Conservation (phyloP, 148 eudicot genomes). For the Rhododendron ovatum region DNA sequence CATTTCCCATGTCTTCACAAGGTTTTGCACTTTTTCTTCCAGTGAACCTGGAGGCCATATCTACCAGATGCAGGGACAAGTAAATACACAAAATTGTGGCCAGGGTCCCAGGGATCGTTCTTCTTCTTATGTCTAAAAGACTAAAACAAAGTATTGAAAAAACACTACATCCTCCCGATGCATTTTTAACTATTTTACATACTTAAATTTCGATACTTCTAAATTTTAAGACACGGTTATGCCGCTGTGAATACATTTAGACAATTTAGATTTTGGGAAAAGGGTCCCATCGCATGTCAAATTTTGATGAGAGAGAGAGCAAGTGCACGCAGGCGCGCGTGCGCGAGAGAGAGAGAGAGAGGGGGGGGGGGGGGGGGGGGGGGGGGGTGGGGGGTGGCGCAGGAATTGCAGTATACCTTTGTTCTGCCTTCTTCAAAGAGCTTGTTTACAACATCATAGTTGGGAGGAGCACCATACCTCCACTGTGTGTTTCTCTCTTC, state of each 20-base stretch:
- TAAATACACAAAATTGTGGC: not conserved
- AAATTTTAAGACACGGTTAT: not conserved
- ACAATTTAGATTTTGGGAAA: not conserved
- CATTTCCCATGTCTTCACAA: constrained; percentile 83
- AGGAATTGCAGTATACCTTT: constrained; percentile 23
- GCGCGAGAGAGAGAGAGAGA: too few relatives aligned
- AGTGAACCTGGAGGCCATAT: constrained; percentile 67
- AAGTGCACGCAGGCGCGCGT: too few relatives aligned
- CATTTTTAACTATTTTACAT: too few relatives aligned
- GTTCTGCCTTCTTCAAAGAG: constrained; percentile 85
- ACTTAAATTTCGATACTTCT: too few relatives aligned
- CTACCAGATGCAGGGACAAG: constrained; percentile 10
- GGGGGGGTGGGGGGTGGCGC: too few relatives aligned
- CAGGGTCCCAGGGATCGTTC: too few relatives aligned
- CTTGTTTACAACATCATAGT: constrained; percentile 54
- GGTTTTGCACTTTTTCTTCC: constrained; percentile 71
- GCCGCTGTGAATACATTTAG: not conserved
- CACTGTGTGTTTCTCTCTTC: constrained; percentile 54
- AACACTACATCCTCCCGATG: not conserved
- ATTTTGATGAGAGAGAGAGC: not conserved
- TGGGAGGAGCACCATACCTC: constrained; percentile 63
- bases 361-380: not conserved
- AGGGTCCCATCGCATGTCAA: too few relatives aligned
- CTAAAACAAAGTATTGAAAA: too few relatives aligned
- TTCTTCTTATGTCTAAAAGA: too few relatives aligned